Base-by-base conservation (phyloP, 495 filamentous ascomycete genomes). In the Chaetomium cochliodes region DNA sequence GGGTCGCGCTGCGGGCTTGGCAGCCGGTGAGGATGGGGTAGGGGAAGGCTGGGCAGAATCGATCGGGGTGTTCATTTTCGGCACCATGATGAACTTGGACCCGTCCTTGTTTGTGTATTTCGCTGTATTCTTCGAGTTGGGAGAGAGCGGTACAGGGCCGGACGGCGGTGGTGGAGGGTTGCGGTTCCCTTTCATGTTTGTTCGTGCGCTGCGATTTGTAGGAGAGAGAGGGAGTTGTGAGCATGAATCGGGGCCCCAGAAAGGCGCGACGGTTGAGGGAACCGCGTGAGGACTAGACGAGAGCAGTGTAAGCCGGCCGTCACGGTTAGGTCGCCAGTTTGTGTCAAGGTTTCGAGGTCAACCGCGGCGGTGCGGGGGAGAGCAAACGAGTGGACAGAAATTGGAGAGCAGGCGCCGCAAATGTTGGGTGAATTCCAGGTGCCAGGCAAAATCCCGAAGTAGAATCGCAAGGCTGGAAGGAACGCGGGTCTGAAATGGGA, bases 31-130 rank as follows among this genome's bases (percentile, higher is more conserved):
- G 22, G 76, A 65, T 8, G 76, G 69, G 8, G 76, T 81, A 59
- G 74, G 81, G 56, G 82, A 84, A 52, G 76, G 77, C 69, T 79
- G 81, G 65, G 77, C 78, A 3, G 84, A 79, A 37, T 85, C 83
- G 62, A 78, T 78, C 37, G 79, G 76, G 39, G 78, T 78, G 49
- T 70, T 80, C 55, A 75, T 76, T 74, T 87, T 86, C n/a, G 86
- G 86, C 58, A 88, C 82, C 41, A 84, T 87, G 68, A 88, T 88
- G 72, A 84, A 85, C 76, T 88, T 87, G 37, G 86, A 86, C 47
- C 86, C 86, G 77, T 88, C 86, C 71, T 87, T 88, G 72, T 87
- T 88, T 39, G 82, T 82, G 67, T 85, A 85, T 58, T 84, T 86
- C 0, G 82, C 80, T 9, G 83, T 84, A 60, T 71, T 61, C 70